phyloP scores from a whole-genome alignment of 1,284 basidiomycete species.

The Ustilago crameri region DNA sequence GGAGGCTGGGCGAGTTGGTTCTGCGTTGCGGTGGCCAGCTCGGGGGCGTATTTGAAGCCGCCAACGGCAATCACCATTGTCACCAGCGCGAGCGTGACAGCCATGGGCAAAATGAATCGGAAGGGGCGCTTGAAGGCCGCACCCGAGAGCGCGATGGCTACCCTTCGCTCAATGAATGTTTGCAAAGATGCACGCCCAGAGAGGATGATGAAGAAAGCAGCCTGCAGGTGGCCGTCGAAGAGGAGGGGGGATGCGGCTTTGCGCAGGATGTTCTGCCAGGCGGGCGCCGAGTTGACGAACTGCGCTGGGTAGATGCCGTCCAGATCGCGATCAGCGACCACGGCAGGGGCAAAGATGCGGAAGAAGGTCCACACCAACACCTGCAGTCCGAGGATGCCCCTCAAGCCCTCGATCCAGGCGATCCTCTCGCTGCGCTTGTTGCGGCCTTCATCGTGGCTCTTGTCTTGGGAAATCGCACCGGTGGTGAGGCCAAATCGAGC shows the following conservation, averaged over 20 bases:
- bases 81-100: constrained; percentile 45
- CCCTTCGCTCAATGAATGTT: constrained; percentile 53
- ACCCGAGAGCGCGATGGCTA: constrained; percentile 40
- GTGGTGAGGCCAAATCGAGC: constrained; percentile 36
- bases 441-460: constrained; percentile 35
- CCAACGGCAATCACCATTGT: constrained; percentile 34
- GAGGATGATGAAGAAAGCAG: constrained; percentile 52
- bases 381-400: constrained; percentile 52
- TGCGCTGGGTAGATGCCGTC: constrained; percentile 47
- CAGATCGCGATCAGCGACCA: constrained; percentile 45
- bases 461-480: constrained; percentile 19
- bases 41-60: constrained; percentile 46
- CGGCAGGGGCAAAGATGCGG: constrained; percentile 57
- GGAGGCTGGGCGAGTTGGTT: constrained; percentile 51
- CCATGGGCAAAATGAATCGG: constrained; percentile 49
- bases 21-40: constrained; percentile 11
- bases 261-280: constrained; percentile 48
- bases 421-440: constrained; percentile 18
- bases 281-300: constrained; percentile 20
- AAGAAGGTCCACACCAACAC: constrained; percentile 58
- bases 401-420: constrained; percentile 44
- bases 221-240: constrained; percentile 54
- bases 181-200: constrained; percentile 44
- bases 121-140: constrained; percentile 56
- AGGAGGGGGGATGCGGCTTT: constrained; percentile 51